A percentile compares a stretch with the other conserved stretches of the same genome.
Evolutionary conservation across 768 basidiomycete genomes (phyloP).

Genomic region (Leccinum longicurvipes): DNA sequence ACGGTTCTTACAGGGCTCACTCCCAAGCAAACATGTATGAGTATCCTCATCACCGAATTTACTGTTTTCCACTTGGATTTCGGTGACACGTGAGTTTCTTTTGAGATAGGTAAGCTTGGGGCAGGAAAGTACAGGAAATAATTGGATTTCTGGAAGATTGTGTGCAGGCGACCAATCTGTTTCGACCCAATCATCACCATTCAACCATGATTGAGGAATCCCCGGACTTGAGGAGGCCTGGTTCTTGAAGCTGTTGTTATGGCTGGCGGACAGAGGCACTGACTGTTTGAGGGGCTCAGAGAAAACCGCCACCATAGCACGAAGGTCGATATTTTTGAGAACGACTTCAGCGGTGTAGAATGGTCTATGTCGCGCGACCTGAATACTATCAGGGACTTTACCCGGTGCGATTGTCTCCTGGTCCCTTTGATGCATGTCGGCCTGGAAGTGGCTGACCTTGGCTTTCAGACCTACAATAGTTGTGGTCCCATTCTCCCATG

Average conservation of each 20-base stretch:
- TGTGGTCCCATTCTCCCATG: constrained; percentile 77
- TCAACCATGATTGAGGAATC: constrained; percentile 63
- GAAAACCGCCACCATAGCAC: constrained; percentile 77
- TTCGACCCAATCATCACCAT: constrained; percentile 81
- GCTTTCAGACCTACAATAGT: constrained; percentile 85
- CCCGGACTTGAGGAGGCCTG: constrained; percentile 29
- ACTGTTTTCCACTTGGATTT: constrained; percentile 43
- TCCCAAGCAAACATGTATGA: constrained; percentile 77
- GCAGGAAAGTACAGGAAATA: constrained; percentile 71
- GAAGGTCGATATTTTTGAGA: constrained; percentile 70
- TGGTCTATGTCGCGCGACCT: constrained; percentile 68
- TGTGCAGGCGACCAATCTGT: constrained; percentile 56
- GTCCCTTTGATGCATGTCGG: constrained; percentile 89
- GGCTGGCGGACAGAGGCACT: constrained; percentile 46
- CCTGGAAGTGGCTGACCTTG: constrained; percentile 74
- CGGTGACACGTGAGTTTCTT: constrained; percentile 44
- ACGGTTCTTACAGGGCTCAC: constrained; percentile 55
- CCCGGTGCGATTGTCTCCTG: constrained; percentile 69
- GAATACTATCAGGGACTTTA: constrained; percentile 52
- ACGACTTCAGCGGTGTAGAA: constrained; percentile 88
- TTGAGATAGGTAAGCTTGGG: constrained; percentile 84
- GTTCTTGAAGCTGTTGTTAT: constrained; percentile 41
- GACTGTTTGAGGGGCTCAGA: constrained; percentile 63
- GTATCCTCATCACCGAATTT: constrained; percentile 88
- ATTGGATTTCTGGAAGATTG: constrained; percentile 55